A percentile compares a stretch with the other conserved stretches of the same genome.
These are phyloP conservation scores for Larix kaempferi DNA, from an alignment of 75 land plant species.

Conservation along the genomic window DNA sequence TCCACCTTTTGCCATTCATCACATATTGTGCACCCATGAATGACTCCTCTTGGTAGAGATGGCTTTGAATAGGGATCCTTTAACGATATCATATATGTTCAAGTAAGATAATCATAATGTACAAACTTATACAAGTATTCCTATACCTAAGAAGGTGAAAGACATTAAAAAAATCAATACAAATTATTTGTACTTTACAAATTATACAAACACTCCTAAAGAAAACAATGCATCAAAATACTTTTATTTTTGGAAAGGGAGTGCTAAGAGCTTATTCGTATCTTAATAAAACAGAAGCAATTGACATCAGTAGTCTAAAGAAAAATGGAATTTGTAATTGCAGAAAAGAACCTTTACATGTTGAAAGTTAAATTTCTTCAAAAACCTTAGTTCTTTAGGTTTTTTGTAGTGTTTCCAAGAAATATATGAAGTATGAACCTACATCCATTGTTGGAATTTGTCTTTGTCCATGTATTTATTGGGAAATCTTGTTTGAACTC, in stretches of 20 bases:
- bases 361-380: no score
- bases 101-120: neutral
- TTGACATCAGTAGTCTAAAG: neutral
- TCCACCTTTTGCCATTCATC: conserved; percentile 66
- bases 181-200: neutral
- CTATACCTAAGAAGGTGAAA: no score
- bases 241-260: neutral
- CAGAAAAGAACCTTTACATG: conserved; percentile 14
- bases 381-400: no score
- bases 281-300: neutral
- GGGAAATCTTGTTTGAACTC: no score
- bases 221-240: neutral
- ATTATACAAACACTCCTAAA: neutral
- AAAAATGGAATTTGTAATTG: conserved; percentile 7
- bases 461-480: no score
- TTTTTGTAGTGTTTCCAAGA: no score
- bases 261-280: neutral
- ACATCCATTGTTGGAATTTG: no score
- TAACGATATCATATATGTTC: neutral
- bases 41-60: conserved; percentile 45
- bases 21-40: conserved; percentile 60
- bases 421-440: no score
- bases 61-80: conserved; percentile 19
- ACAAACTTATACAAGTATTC: neutral
- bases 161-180: no score